Evolutionary conservation across 2,329 filamentous ascomycete genomes (phyloP), one percentile per base, ranked within the genome.

Genomic region (Rutstroemia sp.): DNA sequence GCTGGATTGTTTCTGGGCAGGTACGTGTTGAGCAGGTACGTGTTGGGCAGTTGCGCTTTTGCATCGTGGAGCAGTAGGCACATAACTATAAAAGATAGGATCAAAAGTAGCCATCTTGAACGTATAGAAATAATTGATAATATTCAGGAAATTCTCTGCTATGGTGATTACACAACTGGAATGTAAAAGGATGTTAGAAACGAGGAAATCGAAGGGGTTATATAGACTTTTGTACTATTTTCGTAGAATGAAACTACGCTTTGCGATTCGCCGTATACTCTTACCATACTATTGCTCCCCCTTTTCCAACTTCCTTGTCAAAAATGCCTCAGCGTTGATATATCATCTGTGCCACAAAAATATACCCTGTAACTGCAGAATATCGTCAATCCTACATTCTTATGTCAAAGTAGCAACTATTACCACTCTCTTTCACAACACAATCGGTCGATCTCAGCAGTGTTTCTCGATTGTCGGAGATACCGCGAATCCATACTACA

Each of bases 351-450:
- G 23, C 2, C 23, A 23, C 23, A 23, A 23, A 23, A 23, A 23
- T 4, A 23, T 23, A 23, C 23, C 23, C 23, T 23, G 3, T 23
- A 23, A 23, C 23, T 23, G 23, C 23, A 23, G 23, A 23, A 3
- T 23, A 56, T 57, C 56, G 25, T 58, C 51, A 21, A 63, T 61
- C 57, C 56, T 61, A 49, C 61, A 49, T 56, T 63, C 56, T 60
- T 23, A 48, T 57, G 39, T 54, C 51, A 48, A 56, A 60, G 58
- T 44, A 61, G 56, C 41, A 27, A 55, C 57, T 21, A 50, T 46
- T 44, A 54, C 57, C 46, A 60, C 56, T 61, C 57, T 51, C 50
- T 51, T 63, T 34, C 58, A 17, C 38, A 61, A 48, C 51, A 61
- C 54, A 39, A 60, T 60, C 57, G 49, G 48, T 54, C 54, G 53